Conservation (phyloP, 2,329 filamentous ascomycete genomes). For the Cyphellophora attinorum region DNA sequence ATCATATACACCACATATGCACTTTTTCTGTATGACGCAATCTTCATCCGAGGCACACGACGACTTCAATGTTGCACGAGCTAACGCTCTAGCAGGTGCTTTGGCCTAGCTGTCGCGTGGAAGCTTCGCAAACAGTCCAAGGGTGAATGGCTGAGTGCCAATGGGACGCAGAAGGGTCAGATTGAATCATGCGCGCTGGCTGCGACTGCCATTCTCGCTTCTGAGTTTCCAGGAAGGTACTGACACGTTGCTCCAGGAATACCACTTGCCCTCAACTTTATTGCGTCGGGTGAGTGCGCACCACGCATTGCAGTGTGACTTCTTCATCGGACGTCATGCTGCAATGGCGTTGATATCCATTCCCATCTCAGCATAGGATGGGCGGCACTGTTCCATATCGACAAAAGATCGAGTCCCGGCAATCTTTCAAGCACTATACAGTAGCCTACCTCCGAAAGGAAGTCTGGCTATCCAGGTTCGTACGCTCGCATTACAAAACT, state of each 20-base stretch:
- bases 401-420: no score
- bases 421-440: no score
- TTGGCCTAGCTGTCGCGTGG: constrained; percentile 53
- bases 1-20: constrained; percentile 74
- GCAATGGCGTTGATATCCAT: neutral
- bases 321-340: constrained; percentile 53
- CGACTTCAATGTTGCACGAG: constrained; percentile 9
- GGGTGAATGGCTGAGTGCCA: constrained; percentile 63
- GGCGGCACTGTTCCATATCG: neutral
- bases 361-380: neutral
- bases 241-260: constrained; percentile 53
- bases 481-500: constrained; percentile 18
- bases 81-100: constrained; percentile 37
- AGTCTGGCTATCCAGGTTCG: constrained; percentile 19
- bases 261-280: constrained; percentile 78
- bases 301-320: constrained; percentile 10
- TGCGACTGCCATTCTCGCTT: no score
- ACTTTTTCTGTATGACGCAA: constrained; percentile 59
- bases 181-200: no score
- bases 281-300: constrained; percentile 75
- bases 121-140: constrained; percentile 53
- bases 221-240: no score
- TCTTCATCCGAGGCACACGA: no score
- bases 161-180: constrained; percentile 78
- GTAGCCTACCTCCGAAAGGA: no score